Evolutionary conservation across 2,329 filamentous ascomycete genomes (phyloP).

Genomic region (Cercospora zeina): DNA sequence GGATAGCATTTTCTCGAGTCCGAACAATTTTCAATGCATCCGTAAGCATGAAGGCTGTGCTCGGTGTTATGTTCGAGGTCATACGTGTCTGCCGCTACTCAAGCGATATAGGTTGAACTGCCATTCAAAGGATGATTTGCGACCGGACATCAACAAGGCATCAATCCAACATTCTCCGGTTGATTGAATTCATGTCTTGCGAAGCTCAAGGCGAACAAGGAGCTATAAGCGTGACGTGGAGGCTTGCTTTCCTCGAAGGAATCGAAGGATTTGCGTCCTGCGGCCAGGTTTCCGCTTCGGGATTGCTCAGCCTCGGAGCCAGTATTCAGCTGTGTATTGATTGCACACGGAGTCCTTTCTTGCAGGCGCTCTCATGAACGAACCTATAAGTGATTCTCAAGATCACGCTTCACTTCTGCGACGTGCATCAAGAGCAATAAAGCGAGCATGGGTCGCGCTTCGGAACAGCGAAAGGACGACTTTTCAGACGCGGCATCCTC

Average conservation of each 20-base stretch:
- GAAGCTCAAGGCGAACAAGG: too few relatives aligned
- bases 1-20: too few relatives aligned
- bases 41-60: too few relatives aligned
- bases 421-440: background rate
- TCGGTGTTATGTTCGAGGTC: too few relatives aligned
- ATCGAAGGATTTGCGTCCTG: background rate
- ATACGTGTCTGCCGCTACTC: too few relatives aligned
- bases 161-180: too few relatives aligned
- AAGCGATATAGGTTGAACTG: too few relatives aligned
- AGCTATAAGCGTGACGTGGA: background rate
- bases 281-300: background rate
- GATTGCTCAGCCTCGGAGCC: background rate
- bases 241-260: background rate
- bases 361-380: background rate
- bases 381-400: background rate
- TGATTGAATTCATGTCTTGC: too few relatives aligned
- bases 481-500: slow-evolving; percentile 23
- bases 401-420: background rate
- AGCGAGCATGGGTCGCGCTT: background rate
- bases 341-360: background rate
- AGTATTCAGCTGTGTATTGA: background rate
- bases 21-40: too few relatives aligned
- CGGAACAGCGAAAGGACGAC: slow-evolving; percentile 13
- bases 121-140: too few relatives aligned
- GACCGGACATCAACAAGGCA: too few relatives aligned